Base-by-base conservation (phyloP, 768 basidiomycete genomes). In the Clitopilus passeckerianus region DNA sequence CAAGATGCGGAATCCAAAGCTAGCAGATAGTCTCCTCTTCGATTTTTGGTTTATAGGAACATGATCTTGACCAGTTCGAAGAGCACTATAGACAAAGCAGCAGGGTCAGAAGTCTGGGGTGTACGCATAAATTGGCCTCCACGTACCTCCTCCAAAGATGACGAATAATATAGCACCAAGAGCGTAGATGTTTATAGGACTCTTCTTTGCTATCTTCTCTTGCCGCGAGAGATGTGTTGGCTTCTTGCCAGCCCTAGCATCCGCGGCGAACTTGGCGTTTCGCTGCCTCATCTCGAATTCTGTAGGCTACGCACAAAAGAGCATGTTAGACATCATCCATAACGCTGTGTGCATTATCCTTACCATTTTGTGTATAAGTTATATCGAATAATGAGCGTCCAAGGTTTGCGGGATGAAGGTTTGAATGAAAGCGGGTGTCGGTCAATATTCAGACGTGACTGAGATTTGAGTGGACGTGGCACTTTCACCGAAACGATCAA, bases 241-340 rank as follows among this genome's bases (percentile, higher is more conserved):
- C 53, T 90, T 89, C 79, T 91, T 93, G 65, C 91, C 91, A 35
- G 82, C 72, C 63, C 83, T 84, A 62, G 84, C 86, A 61, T 86
- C 85, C 60, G 80, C 84, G 41, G 87, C 89, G 73, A 94, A 94
- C 74, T 91, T 87, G 59, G 80, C 81, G 72, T 93, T 94, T 72
- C 85, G 84, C 67, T 86, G 84, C 65, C 89, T 86, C 74, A 92
- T 80, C 67, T 93, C 91, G 70, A 90, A 91, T 77, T 89, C 84
- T 57, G 87, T 90, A 57, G 90, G 90, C 89, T 91, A 66, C 6
- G 16, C 18, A 61, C 37, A 9, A 53, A 24, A 58, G 56, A 53
- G 57, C 20, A 56, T 37, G 41, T 37, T 12, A 55, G 12, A 35
- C 37, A 24, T 55, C 27, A 5, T 23, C 15, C 46, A 46, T 18